These are phyloP conservation scores for Leccinum sublutescens DNA, from an alignment of 768 basidiomycete species.

Conservation along the genomic window DNA sequence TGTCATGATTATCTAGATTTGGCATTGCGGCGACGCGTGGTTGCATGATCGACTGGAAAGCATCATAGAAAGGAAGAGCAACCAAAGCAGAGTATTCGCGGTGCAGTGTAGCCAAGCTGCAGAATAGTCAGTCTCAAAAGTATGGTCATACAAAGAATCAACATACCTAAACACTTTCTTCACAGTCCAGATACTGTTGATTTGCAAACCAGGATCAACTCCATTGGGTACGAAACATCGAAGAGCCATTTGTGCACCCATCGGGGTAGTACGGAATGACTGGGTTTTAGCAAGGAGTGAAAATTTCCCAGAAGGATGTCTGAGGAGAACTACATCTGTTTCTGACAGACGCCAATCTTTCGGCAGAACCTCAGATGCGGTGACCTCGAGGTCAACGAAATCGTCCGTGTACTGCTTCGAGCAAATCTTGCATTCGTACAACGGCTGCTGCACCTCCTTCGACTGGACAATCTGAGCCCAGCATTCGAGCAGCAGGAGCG, in stretches of 20 bases:
- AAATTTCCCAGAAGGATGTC: slow-evolving; percentile 51
- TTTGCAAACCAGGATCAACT: slow-evolving; percentile 61
- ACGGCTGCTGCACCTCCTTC: slow-evolving; percentile 60
- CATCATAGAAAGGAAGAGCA: slow-evolving; percentile 80
- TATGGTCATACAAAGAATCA: background rate
- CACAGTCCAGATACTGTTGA: slow-evolving; percentile 68
- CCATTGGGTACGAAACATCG: slow-evolving; percentile 47
- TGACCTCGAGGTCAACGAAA: slow-evolving; percentile 78
- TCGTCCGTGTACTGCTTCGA: slow-evolving; percentile 74
- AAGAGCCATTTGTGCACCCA: slow-evolving; percentile 56
- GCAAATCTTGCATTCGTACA: slow-evolving; percentile 60
- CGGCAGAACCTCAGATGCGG: slow-evolving; percentile 54
- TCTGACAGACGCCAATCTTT: slow-evolving; percentile 78
- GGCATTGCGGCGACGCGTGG: slow-evolving; percentile 56
- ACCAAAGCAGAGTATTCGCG: slow-evolving; percentile 90
- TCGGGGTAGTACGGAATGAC: slow-evolving; percentile 39
- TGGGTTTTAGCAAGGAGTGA: slow-evolving; percentile 72
- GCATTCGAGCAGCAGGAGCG: slow-evolving; percentile 82
- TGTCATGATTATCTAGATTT: slow-evolving; percentile 45
- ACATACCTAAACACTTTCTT: slow-evolving; percentile 78
- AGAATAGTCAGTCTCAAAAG: slow-evolving; percentile 6
- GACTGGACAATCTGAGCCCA: slow-evolving; percentile 86
- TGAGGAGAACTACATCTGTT: slow-evolving; percentile 81
- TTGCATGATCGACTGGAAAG: slow-evolving; percentile 64
- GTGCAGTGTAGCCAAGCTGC: slow-evolving; percentile 84